Base-by-base conservation (phyloP, 441 rosid genomes). In the Erodium trifolium region DNA sequence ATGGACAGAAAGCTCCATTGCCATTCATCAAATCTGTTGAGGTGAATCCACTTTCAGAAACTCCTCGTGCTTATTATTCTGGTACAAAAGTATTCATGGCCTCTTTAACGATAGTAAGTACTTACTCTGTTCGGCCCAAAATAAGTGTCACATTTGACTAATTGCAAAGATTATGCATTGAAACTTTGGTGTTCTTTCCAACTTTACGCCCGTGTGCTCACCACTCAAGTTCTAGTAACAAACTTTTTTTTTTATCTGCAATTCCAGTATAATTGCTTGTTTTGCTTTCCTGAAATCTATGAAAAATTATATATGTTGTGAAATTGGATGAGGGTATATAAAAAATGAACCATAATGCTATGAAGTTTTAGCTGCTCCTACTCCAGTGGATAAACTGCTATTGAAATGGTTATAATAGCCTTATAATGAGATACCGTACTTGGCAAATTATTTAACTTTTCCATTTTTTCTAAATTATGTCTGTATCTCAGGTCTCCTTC, bases 1-100 rank as follows among this genome's bases (percentile, higher is more conserved):
- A 93, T 77, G 93, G 93, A 57, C 70, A 73, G 73, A 82, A 75
- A 70, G 84, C 93, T 70, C 89, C 85, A 65, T 78, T 93, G 79
- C 88, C 97, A 0, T 93, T 93, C 76, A 83, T 93, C 71, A 80
- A 86, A 49, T 87, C 97, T 66, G 75, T 89, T 51, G 91, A 89
- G 95, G 98, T 91, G 71, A 82, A 47, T 13, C 55, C 55, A 34
- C 41, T 68, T 76, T 31, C 14, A 23, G n/a, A 57, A 51, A 51
- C 9, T 29, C 64, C 5, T 65, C 73, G 16, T 39, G 43, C 31
- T 47, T 17, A 37, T 31, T 69, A 18, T 35, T 7, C 3, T 1
- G 27, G 11, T 34, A 31, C 11, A 53, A n/a, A 18, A 66, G 9
- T 55, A 23, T 72, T 7, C 63, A 57, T 17, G 11, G 27, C 27